A percentile compares a stretch with the other conserved stretches of the same genome.
These are phyloP conservation scores for Candida golubevii DNA, from an alignment of 805 yeast species.

Conservation along the genomic window DNA sequence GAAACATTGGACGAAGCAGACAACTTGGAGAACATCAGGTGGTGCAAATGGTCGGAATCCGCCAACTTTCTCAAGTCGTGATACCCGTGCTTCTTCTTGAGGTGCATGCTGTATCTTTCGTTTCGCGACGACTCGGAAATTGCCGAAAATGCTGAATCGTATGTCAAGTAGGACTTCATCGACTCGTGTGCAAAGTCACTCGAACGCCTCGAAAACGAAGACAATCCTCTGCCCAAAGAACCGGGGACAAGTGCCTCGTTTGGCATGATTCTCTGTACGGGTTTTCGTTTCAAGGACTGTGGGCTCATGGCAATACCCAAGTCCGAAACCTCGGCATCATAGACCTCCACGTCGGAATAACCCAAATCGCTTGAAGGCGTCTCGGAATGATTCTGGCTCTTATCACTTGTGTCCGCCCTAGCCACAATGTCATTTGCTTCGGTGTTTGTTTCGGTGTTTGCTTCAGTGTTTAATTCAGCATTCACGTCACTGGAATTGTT, in stretches of 20 bases:
- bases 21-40: conserved; percentile 2
- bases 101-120: conserved; percentile 17
- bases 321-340: conserved; percentile 39
- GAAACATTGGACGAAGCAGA: conserved; percentile 9
- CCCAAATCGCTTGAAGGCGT: conserved; percentile 9
- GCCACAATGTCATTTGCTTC: not conserved
- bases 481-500: conserved; percentile 24
- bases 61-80: conserved; percentile 40
- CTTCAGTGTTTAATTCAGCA: not conserved
- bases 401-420: not conserved
- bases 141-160: conserved; percentile 52
- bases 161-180: conserved; percentile 50
- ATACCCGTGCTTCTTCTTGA: conserved; percentile 49
- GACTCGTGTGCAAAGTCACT: conserved; percentile 36
- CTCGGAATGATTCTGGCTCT: not conserved
- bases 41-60: conserved; percentile 1
- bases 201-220: conserved; percentile 28
- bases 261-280: conserved; percentile 23
- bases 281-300: conserved; percentile 23
- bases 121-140: not conserved
- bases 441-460: not conserved
- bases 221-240: conserved; percentile 14
- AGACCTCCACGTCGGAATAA: conserved; percentile 34
- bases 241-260: conserved; percentile 13
- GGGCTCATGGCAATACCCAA: conserved; percentile 42